phyloP scores from a whole-genome alignment of 2,329 filamentous ascomycete genomes.

The Colletotrichum cereale region DNA sequence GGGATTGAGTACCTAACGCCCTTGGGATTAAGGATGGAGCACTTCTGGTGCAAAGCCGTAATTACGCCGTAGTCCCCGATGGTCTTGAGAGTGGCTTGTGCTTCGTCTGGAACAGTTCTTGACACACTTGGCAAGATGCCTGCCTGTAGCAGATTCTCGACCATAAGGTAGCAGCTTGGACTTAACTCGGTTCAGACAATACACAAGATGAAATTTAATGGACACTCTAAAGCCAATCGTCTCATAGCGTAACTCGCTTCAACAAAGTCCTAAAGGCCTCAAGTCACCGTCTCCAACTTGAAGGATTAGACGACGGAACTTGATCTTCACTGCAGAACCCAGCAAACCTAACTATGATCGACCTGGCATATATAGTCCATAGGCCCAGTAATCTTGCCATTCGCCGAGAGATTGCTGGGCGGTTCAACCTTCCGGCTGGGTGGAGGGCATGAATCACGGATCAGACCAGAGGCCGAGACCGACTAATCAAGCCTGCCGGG shows the following conservation, averaged over 20 bases:
- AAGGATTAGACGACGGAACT: background rate
- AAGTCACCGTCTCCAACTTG: background rate
- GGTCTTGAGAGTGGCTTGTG: background rate
- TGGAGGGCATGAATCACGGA: constrained; percentile 35
- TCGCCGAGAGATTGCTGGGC: background rate
- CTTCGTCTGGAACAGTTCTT: background rate
- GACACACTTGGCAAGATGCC: background rate
- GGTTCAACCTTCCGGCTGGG: constrained; percentile 25
- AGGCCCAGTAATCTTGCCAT: background rate
- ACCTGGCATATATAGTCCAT: background rate
- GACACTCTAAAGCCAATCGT: rapidly evolving
- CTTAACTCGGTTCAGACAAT: background rate
- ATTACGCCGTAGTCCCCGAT: no score
- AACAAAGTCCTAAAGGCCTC: background rate
- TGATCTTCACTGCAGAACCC: background rate
- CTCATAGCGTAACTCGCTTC: no score
- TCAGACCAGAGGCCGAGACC: constrained; percentile 25
- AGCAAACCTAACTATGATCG: no score
- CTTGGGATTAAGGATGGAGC: background rate
- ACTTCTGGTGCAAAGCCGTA: no score
- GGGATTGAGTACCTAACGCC: background rate
- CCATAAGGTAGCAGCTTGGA: background rate
- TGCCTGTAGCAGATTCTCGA: no score
- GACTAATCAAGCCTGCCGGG: background rate
- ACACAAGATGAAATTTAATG: background rate